phyloP scores from a whole-genome alignment of 2,329 filamentous ascomycete species.

The Madurella fahalii region DNA sequence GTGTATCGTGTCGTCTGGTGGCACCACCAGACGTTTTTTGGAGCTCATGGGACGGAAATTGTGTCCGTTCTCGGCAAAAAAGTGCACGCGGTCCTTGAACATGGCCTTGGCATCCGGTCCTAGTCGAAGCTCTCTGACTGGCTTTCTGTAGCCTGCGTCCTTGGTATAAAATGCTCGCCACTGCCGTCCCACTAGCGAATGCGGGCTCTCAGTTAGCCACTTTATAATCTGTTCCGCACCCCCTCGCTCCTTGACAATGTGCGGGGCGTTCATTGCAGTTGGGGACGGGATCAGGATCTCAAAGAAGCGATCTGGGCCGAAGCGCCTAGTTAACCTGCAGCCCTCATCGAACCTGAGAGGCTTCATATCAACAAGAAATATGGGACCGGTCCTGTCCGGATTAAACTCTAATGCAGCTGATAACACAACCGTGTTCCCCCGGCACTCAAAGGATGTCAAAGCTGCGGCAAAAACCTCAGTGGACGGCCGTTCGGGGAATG shows the following conservation, averaged over 20 bases:
- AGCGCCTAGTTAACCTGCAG: conserved; percentile 51
- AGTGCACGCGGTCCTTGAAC: conserved; percentile 42
- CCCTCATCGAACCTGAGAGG: conserved; percentile 46
- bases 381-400: conserved; percentile 32
- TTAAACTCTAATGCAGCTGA: conserved; percentile 40
- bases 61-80: conserved; percentile 53
- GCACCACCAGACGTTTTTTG: conserved; percentile 18
- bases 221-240: conserved; percentile 34
- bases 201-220: conserved; percentile 39
- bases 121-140: conserved; percentile 32
- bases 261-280: conserved; percentile 28
- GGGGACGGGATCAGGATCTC: conserved; percentile 50
- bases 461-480: conserved; percentile 44
- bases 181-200: conserved; percentile 43
- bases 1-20: conserved; percentile 23
- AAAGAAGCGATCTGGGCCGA: conserved; percentile 56
- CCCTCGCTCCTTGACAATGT: conserved; percentile 31
- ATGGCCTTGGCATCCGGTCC: conserved; percentile 30
- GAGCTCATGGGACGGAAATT: conserved; percentile 32
- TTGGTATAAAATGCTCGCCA: conserved; percentile 48
- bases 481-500: conserved; percentile 45
- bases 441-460: conserved; percentile 34
- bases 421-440: conserved; percentile 40
- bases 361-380: conserved; percentile 45
- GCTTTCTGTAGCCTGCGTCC: conserved; percentile 36